Conservation (phyloP, 768 basidiomycete species). For the Postia placenta region DNA sequence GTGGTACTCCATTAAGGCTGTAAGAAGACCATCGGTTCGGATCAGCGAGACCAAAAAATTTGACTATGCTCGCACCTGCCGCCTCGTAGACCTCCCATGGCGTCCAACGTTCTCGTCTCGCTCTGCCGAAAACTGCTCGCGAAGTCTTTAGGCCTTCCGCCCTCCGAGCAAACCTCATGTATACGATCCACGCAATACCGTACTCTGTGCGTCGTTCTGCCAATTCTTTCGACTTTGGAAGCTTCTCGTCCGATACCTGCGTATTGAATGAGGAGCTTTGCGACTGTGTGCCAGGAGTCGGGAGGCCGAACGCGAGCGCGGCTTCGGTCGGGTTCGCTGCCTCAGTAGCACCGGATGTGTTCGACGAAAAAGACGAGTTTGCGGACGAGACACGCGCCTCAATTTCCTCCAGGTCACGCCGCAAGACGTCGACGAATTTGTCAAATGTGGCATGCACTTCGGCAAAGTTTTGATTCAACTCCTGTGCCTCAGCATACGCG, state of each 20-base stretch:
- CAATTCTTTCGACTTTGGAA: slow-evolving; percentile 48
- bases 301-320: neutral
- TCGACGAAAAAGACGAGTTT: slow-evolving; percentile 34
- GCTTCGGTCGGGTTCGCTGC: slow-evolving; percentile 3
- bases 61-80: slow-evolving; percentile 78
- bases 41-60: neutral
- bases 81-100: slow-evolving; percentile 95
- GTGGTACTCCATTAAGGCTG: slow-evolving; percentile 95
- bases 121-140: slow-evolving; percentile 72
- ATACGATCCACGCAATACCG: slow-evolving; percentile 79
- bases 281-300: slow-evolving; percentile 7
- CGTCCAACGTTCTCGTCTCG: slow-evolving; percentile 67
- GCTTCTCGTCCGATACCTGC: slow-evolving; percentile 48
- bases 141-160: slow-evolving; percentile 83
- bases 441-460: slow-evolving; percentile 72
- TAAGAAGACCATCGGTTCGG: neutral
- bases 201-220: slow-evolving; percentile 61
- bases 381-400: slow-evolving; percentile 39
- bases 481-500: slow-evolving; percentile 73
- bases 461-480: slow-evolving; percentile 53
- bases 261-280: slow-evolving; percentile 39
- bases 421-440: slow-evolving; percentile 62
- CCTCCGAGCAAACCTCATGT: slow-evolving; percentile 88
- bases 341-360: slow-evolving; percentile 17
- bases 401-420: slow-evolving; percentile 54